Evolutionary conservation across 768 basidiomycete species (phyloP).

Genomic region (Bullera alba): DNA sequence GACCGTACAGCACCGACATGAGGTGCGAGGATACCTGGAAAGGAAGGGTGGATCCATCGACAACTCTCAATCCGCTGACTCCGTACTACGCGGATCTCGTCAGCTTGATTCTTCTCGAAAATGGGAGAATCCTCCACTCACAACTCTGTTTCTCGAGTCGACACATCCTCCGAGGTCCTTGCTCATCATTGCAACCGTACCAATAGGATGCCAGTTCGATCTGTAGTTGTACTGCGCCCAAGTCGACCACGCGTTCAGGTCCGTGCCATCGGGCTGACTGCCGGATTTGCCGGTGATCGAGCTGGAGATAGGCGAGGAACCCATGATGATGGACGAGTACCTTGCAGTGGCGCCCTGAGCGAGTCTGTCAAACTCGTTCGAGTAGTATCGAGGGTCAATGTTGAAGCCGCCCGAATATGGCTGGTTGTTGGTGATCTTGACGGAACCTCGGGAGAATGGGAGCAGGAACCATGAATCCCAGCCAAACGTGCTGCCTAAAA

Average conservation of each 20-base stretch:
- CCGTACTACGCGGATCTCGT: constrained; percentile 19
- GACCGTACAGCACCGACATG: constrained; percentile 34
- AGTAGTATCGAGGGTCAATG: constrained; percentile 24
- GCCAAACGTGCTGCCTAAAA: constrained; percentile 1
- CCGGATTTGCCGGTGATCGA: not conserved
- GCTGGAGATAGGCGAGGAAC: constrained; percentile 8
- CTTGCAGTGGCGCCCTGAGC: constrained; percentile 32
- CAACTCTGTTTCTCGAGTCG: constrained; percentile 26
- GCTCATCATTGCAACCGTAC: constrained; percentile 38
- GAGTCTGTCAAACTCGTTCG: constrained; percentile 26
- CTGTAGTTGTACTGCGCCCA: constrained; percentile 6
- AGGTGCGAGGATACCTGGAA: constrained; percentile 39
- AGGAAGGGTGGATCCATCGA: constrained; percentile 35
- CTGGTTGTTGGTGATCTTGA: constrained; percentile 32
- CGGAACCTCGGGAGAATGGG: constrained; percentile 33
- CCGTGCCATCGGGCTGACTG: constrained; percentile 3
- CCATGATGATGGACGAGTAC: constrained; percentile 21
- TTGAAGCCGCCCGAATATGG: constrained; percentile 15
- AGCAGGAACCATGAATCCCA: constrained; percentile 31
- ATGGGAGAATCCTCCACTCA: constrained; percentile 4
- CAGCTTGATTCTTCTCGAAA: not conserved
- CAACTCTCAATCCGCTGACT: constrained; percentile 27
- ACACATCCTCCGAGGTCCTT: constrained; percentile 33
- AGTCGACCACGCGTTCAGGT: constrained; percentile 8
- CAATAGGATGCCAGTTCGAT: constrained; percentile 25